Percentiles rank a stretch among this genome's conserved stretches.
These are phyloP conservation scores for Wickerhamiella australiensis DNA, from an alignment of 805 yeast genomes.

Conservation along the genomic window DNA sequence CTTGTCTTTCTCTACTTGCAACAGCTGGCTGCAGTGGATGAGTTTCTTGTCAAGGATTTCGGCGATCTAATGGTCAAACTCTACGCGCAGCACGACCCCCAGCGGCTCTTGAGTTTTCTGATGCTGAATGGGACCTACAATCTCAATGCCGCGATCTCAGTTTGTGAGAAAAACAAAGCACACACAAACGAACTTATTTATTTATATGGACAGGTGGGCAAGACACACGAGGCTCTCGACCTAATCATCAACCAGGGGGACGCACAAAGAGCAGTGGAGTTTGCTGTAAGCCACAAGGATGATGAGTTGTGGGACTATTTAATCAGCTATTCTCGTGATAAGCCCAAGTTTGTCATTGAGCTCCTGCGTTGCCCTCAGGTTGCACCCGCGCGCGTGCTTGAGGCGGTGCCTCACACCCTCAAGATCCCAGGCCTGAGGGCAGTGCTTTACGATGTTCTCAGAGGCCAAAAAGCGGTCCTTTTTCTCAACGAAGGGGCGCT, in stretches of 20 bases:
- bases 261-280: slow-evolving; percentile 67
- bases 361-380: slow-evolving; percentile 41
- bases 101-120: slow-evolving; percentile 47
- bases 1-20: slow-evolving; percentile 52
- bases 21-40: slow-evolving; percentile 44
- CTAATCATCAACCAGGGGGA: slow-evolving; percentile 70
- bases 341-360: slow-evolving; percentile 66
- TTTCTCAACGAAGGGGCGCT: slow-evolving; percentile 44
- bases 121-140: slow-evolving; percentile 44
- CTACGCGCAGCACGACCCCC: slow-evolving; percentile 49
- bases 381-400: slow-evolving; percentile 56
- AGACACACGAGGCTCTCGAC: slow-evolving; percentile 58
- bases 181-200: slow-evolving; percentile 65
- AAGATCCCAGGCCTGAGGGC: slow-evolving; percentile 53
- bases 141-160: slow-evolving; percentile 53
- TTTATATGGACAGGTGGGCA: slow-evolving; percentile 71
- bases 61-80: slow-evolving; percentile 59
- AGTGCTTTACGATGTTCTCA: slow-evolving; percentile 49
- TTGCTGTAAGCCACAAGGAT: slow-evolving; percentile 58
- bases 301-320: slow-evolving; percentile 71
- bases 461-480: slow-evolving; percentile 43
- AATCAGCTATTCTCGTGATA: slow-evolving; percentile 53
- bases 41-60: slow-evolving; percentile 39
- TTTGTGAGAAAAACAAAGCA: slow-evolving; percentile 41
- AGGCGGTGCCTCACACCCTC: slow-evolving; percentile 48